Conservation (phyloP, 2,329 filamentous ascomycete species). For the Geosmithia morbida region DNA sequence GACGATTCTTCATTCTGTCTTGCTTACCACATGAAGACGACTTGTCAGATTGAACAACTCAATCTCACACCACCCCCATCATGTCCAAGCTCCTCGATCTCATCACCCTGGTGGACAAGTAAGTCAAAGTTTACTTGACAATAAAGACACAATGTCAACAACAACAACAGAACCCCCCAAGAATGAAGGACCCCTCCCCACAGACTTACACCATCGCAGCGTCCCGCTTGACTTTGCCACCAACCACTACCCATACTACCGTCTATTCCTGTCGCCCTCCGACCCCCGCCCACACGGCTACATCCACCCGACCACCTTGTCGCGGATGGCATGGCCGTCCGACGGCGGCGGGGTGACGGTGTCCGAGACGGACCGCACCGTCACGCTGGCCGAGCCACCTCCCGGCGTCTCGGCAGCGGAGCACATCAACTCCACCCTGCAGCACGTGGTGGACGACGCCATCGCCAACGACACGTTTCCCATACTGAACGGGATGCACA, state of each 20-base stretch:
- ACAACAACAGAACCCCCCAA: too few species aligned
- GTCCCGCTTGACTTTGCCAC: slow-evolving; percentile 29
- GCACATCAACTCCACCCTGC: slow-evolving; percentile 22
- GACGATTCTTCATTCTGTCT: background rate
- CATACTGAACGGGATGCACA: slow-evolving; percentile 20
- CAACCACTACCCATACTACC: slow-evolving; percentile 24
- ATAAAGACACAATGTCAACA: too few species aligned
- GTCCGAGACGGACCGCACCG: slow-evolving; percentile 13
- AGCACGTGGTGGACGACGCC: slow-evolving; percentile 21
- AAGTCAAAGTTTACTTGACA: too few species aligned
- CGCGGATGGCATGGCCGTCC: slow-evolving; percentile 30
- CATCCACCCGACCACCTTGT: slow-evolving; percentile 28
- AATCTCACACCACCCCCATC: background rate
- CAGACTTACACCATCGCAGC: slow-evolving; percentile 18
- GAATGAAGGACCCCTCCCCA: too few species aligned
- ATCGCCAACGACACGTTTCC: slow-evolving; percentile 21
- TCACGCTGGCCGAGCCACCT: slow-evolving; percentile 16
- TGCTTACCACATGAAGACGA: background rate
- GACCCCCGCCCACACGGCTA: slow-evolving; percentile 34
- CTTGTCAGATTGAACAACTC: too few species aligned
- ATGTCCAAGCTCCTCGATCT: slow-evolving; percentile 18
- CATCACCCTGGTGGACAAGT: slow-evolving; percentile 27
- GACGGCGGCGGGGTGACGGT: slow-evolving; percentile 23
- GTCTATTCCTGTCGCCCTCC: slow-evolving; percentile 23
- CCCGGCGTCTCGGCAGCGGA: slow-evolving; percentile 3